Evolutionary conservation across 208 protist species (phyloP).

Genomic region (Wallacemonas sp.): DNA sequence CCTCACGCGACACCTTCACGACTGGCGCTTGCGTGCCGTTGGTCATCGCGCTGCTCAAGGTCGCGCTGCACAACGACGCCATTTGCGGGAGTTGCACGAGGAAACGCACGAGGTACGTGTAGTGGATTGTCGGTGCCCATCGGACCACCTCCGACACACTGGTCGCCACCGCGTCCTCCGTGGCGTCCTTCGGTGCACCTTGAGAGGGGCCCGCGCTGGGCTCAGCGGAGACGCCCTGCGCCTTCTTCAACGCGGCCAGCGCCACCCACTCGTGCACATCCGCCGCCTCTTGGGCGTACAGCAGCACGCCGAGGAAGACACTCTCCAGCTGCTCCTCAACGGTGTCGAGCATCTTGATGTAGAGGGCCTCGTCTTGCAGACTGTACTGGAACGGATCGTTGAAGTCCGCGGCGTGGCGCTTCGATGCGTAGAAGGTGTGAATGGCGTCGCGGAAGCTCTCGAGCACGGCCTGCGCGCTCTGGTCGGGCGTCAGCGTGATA

Average conservation of each 20-base stretch:
- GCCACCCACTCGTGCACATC: conserved; percentile 62
- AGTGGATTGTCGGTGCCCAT: conserved; percentile 47
- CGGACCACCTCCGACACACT: not conserved
- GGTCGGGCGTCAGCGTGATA: conserved; percentile 22
- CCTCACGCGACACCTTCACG: conserved; percentile 51
- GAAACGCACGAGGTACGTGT: conserved; percentile 79
- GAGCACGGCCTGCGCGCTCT: conserved; percentile 54
- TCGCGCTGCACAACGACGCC: conserved; percentile 63
- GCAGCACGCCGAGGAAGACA: conserved; percentile 49
- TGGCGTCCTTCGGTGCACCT: no score
- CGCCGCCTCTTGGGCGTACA: conserved; percentile 74
- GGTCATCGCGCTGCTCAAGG: conserved; percentile 6
- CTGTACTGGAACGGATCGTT: conserved; percentile 66
- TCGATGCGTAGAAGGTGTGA: conserved; percentile 37
- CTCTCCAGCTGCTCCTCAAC: conserved; percentile 56
- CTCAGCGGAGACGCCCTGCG: not conserved
- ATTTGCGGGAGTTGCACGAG: conserved; percentile 86
- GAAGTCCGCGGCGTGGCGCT: conserved; percentile 63
- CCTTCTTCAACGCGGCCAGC: conserved; percentile 12
- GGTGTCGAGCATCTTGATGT: conserved; percentile 49
- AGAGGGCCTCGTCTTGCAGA: conserved; percentile 66
- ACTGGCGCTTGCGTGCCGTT: conserved; percentile 4
- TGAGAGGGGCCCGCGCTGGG: no score
- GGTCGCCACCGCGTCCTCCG: no score
- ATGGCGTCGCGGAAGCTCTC: conserved; percentile 53